phyloP scores from a whole-genome alignment of 352 stramenopile genomes.

The Pythium rishiriense region DNA sequence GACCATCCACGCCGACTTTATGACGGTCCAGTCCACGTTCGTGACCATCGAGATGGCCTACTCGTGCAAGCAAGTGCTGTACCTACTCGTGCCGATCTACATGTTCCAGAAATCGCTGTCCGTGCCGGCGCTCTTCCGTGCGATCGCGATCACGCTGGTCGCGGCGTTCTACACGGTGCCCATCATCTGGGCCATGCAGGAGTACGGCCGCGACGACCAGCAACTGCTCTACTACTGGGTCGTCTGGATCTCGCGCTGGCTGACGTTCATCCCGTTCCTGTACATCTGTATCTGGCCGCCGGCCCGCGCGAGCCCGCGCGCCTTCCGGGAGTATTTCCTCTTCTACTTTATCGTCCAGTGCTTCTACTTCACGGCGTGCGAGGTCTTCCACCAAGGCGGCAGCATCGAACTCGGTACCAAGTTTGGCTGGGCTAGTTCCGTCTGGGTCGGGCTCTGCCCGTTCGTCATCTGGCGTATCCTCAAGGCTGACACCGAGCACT shows the following conservation, averaged over 20 bases:
- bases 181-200: constrained; percentile 21
- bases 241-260: constrained; percentile 1
- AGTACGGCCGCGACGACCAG: constrained; percentile 15
- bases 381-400: constrained; percentile 22
- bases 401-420: constrained; percentile 16
- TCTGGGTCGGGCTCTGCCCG: constrained; percentile 32
- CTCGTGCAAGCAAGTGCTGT: constrained; percentile 47
- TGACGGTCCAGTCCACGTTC: constrained; percentile 12
- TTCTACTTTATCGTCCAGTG: constrained; percentile 22
- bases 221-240: constrained; percentile 16
- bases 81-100: constrained; percentile 49
- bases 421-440: constrained; percentile 27
- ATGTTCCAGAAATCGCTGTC: constrained; percentile 60
- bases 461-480: constrained; percentile 33
- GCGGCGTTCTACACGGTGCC: constrained; percentile 39
- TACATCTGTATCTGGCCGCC: constrained; percentile 23
- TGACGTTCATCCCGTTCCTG: constrained; percentile 21
- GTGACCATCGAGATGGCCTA: constrained; percentile 44
- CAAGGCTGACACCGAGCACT: constrained; percentile 33
- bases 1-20: constrained; percentile 34
- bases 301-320: constrained; percentile 5
- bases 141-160: constrained; percentile 39
- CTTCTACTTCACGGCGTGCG: constrained; percentile 17
- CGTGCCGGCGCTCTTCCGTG: constrained; percentile 37
- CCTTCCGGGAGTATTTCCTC: constrained; percentile 18